phyloP scores from a whole-genome alignment of 1,284 basidiomycete species.

The Papiliotrema laurentii region DNA sequence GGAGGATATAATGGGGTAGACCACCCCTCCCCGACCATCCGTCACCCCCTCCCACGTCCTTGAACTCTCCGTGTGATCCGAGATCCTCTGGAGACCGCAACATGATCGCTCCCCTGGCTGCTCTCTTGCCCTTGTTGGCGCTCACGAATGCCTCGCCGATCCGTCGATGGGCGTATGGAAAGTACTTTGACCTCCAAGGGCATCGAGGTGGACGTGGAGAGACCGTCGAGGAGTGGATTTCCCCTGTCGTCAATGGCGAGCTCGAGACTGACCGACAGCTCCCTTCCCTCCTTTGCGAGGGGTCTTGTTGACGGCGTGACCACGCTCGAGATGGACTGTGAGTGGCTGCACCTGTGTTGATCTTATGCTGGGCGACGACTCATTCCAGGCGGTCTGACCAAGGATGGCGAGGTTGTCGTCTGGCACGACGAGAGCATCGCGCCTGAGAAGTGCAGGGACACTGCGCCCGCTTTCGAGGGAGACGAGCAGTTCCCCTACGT shows the following conservation, averaged over 20 bases:
- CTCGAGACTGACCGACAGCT: slow-evolving; percentile 8
- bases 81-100: not conserved
- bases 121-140: not conserved
- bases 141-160: not conserved
- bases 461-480: slow-evolving; percentile 49
- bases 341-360: no score
- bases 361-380: no score
- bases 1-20: no score
- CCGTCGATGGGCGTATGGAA: slow-evolving; percentile 25
- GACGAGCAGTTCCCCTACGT: slow-evolving; percentile 49
- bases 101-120: not conserved
- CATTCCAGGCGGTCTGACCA: slow-evolving; percentile 14
- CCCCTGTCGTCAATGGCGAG: not conserved
- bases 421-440: slow-evolving; percentile 71
- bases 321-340: slow-evolving; percentile 64
- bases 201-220: slow-evolving; percentile 72
- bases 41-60: not conserved
- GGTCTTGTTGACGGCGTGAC: slow-evolving; percentile 67
- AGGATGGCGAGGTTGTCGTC: slow-evolving; percentile 69
- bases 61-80: not conserved
- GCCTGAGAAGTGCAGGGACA: slow-evolving; percentile 63
- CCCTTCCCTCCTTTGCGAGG: slow-evolving; percentile 51
- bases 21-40: no score
- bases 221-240: slow-evolving; percentile 18
- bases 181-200: slow-evolving; percentile 53